phyloP scores from a whole-genome alignment of 768 basidiomycete genomes.

The Leccinum disarticulatum region DNA sequence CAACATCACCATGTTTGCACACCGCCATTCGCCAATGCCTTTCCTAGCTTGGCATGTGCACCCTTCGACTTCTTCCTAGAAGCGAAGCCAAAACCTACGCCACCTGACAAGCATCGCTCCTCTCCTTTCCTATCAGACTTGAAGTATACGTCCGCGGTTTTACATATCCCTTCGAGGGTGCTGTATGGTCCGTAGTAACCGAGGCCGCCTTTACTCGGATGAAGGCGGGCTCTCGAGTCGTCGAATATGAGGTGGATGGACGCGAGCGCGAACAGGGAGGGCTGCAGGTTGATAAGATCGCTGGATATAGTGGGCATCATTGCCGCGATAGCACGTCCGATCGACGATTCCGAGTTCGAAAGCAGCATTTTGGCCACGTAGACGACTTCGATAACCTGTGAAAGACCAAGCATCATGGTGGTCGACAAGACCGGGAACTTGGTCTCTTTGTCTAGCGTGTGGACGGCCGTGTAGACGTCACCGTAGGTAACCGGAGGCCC shows the following conservation, averaged over 20 bases:
- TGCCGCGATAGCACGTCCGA: conserved; percentile 35
- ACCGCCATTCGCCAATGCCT: conserved; percentile 24
- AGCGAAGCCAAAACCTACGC: conserved; percentile 44
- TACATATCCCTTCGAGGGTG: conserved; percentile 56
- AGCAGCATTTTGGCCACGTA: conserved; percentile 49
- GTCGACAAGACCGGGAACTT: conserved; percentile 56
- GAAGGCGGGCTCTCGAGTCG: conserved; percentile 59
- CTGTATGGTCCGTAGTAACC: conserved; percentile 61
- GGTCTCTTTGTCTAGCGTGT: conserved; percentile 56
- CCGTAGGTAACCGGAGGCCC: conserved; percentile 62
- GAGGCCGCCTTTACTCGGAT: conserved; percentile 58
- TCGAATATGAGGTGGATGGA: conserved; percentile 60
- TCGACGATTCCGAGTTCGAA: conserved; percentile 27
- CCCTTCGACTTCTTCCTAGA: conserved; percentile 28
- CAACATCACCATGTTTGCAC: conserved; percentile 15
- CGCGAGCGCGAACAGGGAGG: conserved; percentile 53
- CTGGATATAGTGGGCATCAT: conserved; percentile 46
- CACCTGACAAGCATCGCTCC: conserved; percentile 42
- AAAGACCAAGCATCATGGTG: conserved; percentile 63
- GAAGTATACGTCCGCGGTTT: conserved; percentile 50
- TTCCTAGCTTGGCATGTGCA: conserved; percentile 27
- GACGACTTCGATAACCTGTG: conserved; percentile 57
- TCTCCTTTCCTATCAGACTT: conserved; percentile 39
- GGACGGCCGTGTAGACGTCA: conserved; percentile 57
- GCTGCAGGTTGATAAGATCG: conserved; percentile 57